Base-by-base conservation (phyloP, 352 stramenopile genomes). In the Globisporangium emineosum region DNA sequence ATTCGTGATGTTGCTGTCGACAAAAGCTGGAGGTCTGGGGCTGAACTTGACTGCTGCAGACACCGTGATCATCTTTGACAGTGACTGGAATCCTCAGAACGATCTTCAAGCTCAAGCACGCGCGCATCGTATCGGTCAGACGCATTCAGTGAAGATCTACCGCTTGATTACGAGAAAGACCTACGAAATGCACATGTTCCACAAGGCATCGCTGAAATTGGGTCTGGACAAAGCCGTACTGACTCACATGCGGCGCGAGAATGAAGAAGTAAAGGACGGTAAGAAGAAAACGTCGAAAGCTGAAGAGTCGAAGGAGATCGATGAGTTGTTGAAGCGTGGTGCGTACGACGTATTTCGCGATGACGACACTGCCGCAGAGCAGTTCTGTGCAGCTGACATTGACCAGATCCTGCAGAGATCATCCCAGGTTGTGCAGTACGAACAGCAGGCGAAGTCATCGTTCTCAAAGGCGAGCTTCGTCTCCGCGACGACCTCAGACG, bases 1-100 rank as follows among this genome's bases (percentile, higher is more conserved):
- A 13, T 99, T 99, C 78, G 90, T 98, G 63, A 99, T 99, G 83
- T 76, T 99, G 53, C 70, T 99, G 21, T 98, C 88, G 57, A 99
- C 98, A 6, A 96, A 98, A 30, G 97, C 97, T 25, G 97, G 97
- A 57, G 98, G 98, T 40, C 78, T 97, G 56, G 92, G 92, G 17
- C 71, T 98, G n/a, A 98, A 98, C 66, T 68, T 98, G 52, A 96
- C 89, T 12, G 89, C 91, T 50, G 96, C 96, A 21, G 96, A 98
- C 73, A 99, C 96, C 3, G 96, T 97, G 37, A 98, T 99, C 69
- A 98, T 99, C 72, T 99, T 98, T 74, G 97, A 99, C 73, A 98
- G 89, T 59, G 96, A 99, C 73, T 99, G 96, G 96, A 99, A 99
- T 66, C 97, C 97, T 66, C 96, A 98, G 69, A 97, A 97, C 71